Evolutionary conservation across 148 eudicot species (phyloP).

Genomic region (Rhododendron vialii): DNA sequence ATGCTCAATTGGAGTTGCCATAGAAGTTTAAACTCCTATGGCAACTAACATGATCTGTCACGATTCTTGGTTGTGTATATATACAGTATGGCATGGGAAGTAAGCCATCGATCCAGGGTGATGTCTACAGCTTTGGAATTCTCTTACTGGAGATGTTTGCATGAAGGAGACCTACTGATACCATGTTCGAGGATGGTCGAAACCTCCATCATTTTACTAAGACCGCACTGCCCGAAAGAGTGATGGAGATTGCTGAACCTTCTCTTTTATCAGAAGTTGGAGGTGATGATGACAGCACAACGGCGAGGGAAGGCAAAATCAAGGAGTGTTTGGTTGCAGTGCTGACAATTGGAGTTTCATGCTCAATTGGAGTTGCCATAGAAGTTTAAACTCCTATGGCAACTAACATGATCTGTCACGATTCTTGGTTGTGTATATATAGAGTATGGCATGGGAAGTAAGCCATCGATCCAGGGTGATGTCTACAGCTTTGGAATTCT

Average conservation of each 20-base stretch:
- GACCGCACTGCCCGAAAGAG: neutral
- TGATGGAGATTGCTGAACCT: conserved; percentile 2
- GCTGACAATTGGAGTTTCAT: conserved; percentile 10
- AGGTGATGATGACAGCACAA: neutral
- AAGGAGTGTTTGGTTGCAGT: neutral
- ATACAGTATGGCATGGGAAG: neutral
- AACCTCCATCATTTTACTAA: neutral
- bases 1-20: no score
- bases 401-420: neutral
- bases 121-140: neutral
- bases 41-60: neutral
- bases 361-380: no score
- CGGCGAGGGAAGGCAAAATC: neutral
- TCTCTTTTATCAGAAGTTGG: neutral
- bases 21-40: neutral
- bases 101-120: neutral
- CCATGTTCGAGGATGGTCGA: neutral
- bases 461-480: neutral
- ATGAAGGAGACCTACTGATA: neutral
- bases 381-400: neutral
- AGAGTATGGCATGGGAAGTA: neutral
- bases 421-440: neutral
- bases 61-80: neutral
- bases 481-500: neutral
- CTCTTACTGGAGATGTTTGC: neutral